These are phyloP conservation scores for Suillus subaureus DNA, from an alignment of 768 basidiomycete species.

Conservation along the genomic window DNA sequence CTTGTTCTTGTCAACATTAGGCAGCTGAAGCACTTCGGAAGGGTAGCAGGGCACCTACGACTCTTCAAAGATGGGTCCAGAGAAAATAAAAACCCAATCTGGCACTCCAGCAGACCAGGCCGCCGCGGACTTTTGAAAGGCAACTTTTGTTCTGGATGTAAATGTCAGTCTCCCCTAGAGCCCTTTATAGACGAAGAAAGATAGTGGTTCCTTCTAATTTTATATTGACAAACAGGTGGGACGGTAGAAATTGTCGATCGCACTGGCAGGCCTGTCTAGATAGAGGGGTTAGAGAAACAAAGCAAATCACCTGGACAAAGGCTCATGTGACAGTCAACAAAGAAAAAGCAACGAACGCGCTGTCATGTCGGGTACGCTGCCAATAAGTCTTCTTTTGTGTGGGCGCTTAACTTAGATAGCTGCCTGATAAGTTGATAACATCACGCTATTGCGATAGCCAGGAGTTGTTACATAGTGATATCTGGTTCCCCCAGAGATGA, in stretches of 20 bases:
- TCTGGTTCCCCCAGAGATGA: not conserved
- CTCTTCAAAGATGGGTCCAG: not conserved
- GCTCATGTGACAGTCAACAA: not conserved
- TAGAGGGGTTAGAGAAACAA: not conserved
- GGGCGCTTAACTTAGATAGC: not conserved
- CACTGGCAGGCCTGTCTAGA: not conserved
- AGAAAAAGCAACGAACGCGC: not conserved
- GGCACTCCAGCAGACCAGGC: not conserved
- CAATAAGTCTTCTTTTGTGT: not conserved
- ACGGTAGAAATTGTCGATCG: not conserved
- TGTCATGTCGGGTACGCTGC: slow-evolving; percentile 3
- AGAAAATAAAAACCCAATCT: slow-evolving; percentile 1
- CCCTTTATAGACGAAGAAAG: too few relatives aligned
- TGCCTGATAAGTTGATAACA: not conserved
- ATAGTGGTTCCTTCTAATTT: not conserved
- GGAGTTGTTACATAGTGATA: not conserved
- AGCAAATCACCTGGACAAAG: not conserved
- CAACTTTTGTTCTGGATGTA: not conserved
- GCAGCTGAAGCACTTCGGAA: too few relatives aligned
- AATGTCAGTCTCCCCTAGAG: not conserved
- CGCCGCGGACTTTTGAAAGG: not conserved
- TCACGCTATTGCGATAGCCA: not conserved
- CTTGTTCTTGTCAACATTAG: too few relatives aligned
- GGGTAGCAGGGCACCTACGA: too few relatives aligned
- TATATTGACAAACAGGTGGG: not conserved